Conservation (phyloP, 768 basidiomycete species). For the Xerocomellus chrysenteron region DNA sequence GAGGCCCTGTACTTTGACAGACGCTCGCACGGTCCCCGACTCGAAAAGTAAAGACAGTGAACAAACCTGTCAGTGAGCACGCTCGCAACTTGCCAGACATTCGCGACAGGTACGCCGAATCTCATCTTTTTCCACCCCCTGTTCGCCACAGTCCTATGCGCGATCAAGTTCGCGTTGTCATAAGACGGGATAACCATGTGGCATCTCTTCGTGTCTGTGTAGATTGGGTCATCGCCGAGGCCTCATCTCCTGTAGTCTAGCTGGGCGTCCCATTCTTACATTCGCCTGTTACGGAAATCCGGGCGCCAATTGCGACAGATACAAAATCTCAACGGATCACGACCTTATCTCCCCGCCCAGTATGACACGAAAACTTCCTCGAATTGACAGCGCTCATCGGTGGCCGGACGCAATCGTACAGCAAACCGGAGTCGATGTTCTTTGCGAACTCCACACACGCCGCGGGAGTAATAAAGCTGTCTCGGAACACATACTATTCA, state of each 20-base stretch:
- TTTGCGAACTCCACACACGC: slow-evolving; percentile 22
- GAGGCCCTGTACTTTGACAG: slow-evolving; percentile 4
- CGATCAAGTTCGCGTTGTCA: slow-evolving; percentile 10
- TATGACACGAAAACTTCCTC: slow-evolving; percentile 9
- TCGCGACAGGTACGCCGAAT: slow-evolving; percentile 15
- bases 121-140: slow-evolving; percentile 30
- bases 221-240: slow-evolving; percentile 18
- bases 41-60: slow-evolving; percentile 22
- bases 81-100: slow-evolving; percentile 11
- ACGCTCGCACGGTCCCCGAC: slow-evolving; percentile 2
- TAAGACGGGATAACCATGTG: neutral
- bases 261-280: neutral
- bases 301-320: neutral
- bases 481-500: slow-evolving; percentile 5
- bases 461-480: slow-evolving; percentile 27
- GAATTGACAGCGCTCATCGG: slow-evolving; percentile 13
- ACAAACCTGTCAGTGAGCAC: neutral
- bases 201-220: slow-evolving; percentile 7
- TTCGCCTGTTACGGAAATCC: slow-evolving; percentile 7
- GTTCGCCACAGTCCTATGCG: slow-evolving; percentile 18
- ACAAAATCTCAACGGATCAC: slow-evolving; percentile 29
- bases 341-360: slow-evolving; percentile 31
- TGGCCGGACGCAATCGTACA: slow-evolving; percentile 18
- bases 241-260: neutral
- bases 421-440: slow-evolving; percentile 13